Conservation (phyloP, 169 alveolate species). For the Plasmodium gonderi region DNA sequence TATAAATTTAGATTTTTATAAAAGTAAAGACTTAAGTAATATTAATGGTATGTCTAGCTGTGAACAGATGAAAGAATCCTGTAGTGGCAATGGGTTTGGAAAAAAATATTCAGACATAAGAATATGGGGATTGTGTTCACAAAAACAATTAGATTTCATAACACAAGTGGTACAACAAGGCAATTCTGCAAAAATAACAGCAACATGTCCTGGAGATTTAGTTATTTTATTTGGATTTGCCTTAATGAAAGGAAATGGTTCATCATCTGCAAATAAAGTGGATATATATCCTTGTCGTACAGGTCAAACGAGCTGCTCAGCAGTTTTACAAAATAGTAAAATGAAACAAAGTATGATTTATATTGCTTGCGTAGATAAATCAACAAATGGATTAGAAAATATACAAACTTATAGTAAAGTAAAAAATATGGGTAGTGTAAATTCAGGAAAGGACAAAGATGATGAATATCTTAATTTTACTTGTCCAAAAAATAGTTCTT, state of each 20-base stretch:
- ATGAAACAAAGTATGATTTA: conserved; percentile 74
- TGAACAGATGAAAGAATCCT: conserved; percentile 85
- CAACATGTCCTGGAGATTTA: conserved; percentile 76
- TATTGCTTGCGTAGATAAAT: conserved; percentile 67
- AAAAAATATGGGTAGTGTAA: conserved; percentile 49
- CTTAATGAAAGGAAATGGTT: conserved; percentile 73
- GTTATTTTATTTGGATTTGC: conserved; percentile 80
- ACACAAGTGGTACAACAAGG: conserved; percentile 82
- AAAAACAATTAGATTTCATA: conserved; percentile 79
- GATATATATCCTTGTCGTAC: conserved; percentile 79
- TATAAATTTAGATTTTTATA: conserved; percentile 73
- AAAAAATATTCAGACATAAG: conserved; percentile 78
- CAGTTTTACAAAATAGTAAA: conserved; percentile 69
- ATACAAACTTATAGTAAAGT: conserved; percentile 69
- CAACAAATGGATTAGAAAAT: conserved; percentile 65
- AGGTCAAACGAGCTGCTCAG: conserved; percentile 75
- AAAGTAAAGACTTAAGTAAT: conserved; percentile 24
- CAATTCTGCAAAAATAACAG: conserved; percentile 75
- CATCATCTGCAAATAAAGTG: conserved; percentile 67
- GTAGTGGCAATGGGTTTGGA: conserved; percentile 78
- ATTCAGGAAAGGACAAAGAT: conserved; percentile 1
- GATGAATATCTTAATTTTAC: conserved; percentile 59
- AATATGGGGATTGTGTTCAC: conserved; percentile 84
- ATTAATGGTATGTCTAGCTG: conserved; percentile 74
- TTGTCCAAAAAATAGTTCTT: conserved; percentile 65